A percentile compares a stretch with the other conserved stretches of the same genome.
These are phyloP conservation scores for Aspergillus neotritici DNA, from an alignment of 2,329 filamentous ascomycete species.

Conservation along the genomic window DNA sequence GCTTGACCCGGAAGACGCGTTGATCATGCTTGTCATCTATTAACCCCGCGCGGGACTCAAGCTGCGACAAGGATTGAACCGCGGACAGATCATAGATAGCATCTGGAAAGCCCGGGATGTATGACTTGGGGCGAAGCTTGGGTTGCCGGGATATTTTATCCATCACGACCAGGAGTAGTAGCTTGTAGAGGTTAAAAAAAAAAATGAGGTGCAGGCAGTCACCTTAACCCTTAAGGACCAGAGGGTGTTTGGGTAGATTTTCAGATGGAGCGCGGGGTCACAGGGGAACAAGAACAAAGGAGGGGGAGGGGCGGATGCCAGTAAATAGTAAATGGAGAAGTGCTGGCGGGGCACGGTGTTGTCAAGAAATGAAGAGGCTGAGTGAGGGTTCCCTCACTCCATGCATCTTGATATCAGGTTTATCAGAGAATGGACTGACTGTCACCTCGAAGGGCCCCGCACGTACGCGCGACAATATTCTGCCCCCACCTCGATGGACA, in stretches of 20 bases:
- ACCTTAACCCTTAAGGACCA: slow-evolving; percentile 1
- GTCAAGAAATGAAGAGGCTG: slow-evolving; percentile 14
- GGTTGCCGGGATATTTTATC: slow-evolving; percentile 38
- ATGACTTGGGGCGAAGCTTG: slow-evolving; percentile 35
- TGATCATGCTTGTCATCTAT: slow-evolving; percentile 34
- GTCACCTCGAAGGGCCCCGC: slow-evolving; percentile 20
- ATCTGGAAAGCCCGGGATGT: slow-evolving; percentile 32
- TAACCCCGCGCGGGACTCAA: slow-evolving; percentile 24
- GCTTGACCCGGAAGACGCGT: slow-evolving; percentile 39
- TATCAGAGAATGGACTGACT: slow-evolving; percentile 13
- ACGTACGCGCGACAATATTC: slow-evolving; percentile 18
- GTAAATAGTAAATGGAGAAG: slow-evolving; percentile 4
- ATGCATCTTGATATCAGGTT: slow-evolving; percentile 22
- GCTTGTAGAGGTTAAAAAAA: slow-evolving; percentile 3
- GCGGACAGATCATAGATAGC: slow-evolving; percentile 29
- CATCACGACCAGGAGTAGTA: slow-evolving; percentile 3
- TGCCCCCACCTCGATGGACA: slow-evolving; percentile 14
- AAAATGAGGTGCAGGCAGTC: slow-evolving; percentile 2
- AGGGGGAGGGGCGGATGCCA: slow-evolving; percentile 13
- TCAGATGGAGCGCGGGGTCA: background rate
- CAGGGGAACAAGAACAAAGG: slow-evolving; percentile 2
- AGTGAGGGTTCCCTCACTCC: slow-evolving; percentile 6
- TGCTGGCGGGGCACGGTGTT: slow-evolving; percentile 15
- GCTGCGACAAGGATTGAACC: slow-evolving; percentile 26
- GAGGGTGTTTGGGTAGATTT: background rate